Base-by-base conservation (phyloP, 1,284 basidiomycete species). In the Leccinum fallax region DNA sequence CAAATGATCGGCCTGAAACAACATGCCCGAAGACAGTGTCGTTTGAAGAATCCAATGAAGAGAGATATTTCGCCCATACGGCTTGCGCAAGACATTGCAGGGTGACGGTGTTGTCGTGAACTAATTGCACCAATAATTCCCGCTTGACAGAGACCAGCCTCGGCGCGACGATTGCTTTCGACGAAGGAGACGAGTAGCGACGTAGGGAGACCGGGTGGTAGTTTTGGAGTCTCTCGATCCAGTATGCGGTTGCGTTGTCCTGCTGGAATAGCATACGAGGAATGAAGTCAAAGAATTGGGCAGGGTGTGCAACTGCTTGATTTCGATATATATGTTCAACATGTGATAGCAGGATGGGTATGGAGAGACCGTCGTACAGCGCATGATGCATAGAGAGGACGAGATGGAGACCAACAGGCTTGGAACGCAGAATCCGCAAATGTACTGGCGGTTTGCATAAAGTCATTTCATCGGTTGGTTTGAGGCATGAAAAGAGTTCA, bases 21-120 rank as follows among this genome's bases (percentile, higher is more conserved):
- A 81, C 79, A 59, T 82, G 80, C 0, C 83, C 82, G 62, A 83
- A 84, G 16, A 83, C 71, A 30, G 82, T 70, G 64, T 83, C 81
- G 2, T 58, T 52, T 46, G 68, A 70, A 32, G 70, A 64, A n/a
- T 70, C 72, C 15, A 78, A 54, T 10, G 67, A 68, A n/a, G 77
- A 72, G 7, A 84, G 57, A n/a, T 78, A 59, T 63, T 78, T 81
- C 0, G 78, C 79, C 69, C 78, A 79, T 11, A 76, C 77, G 16
- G 75, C 78, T 67, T 83, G 82, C 21, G 77, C 80, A 67, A 79
- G 62, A 61, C 75, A 77, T 57, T 79, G 77, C 1, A 71, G 60
- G 49, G 78, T 78, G 54, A 78, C 74, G 16, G 69, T 69, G 7
- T 65, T 69, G n/a, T 66, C 49, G 21, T 60, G 64, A 46, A 67